Evolutionary conservation across 2,329 filamentous ascomycete genomes (phyloP), one percentile per base, ranked within the genome.

Genomic region (Myriosclerotinia curreyana): DNA sequence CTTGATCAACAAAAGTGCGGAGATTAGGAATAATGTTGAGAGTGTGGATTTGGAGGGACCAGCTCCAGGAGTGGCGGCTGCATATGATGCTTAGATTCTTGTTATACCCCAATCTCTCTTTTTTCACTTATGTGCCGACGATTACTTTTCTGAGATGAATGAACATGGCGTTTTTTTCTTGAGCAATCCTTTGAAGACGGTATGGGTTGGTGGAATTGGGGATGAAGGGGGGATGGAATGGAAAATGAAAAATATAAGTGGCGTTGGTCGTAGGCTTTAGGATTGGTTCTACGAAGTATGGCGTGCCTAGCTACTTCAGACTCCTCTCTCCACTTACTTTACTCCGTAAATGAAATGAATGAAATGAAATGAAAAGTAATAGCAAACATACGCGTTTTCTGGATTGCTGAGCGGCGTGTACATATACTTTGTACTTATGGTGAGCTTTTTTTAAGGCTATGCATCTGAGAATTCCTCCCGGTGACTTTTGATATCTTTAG

Each of bases 1-100:
- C 72, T 82, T 99, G 22, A 86, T 95, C 60, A 83, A 89, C 66
- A 82, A 87, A 70, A 86, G 83, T 66, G 79, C 79, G 25, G 76
- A 79, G 64, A 80, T 87, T 71, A 79, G 82, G 34, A 70, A 69
- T 38, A 72, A 67, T 7, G 74, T 75, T 36, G 71, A 75, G 64
- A 69, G 65, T 7, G 73, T 75, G 11, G 74, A 75, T 66, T 64
- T 75, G 14, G 74, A 75, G 52, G 74, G 74, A 2, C 70, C 73
- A 5, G 72, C 72, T 25, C 74, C 74, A 1, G 74, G 74, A 5
- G 70, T 75, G 7, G 73, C 73, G 7, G 73, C 68, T 15, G 71
- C 65, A 54, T 74, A 72, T 66, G 73, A 75, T 67, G 60, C 66
- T 66, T 73, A 60, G 44, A 64, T 58, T 64, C 61, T 60, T 64